Conservation (phyloP, 257 asterid species). For the Gardenia jasminoides region DNA sequence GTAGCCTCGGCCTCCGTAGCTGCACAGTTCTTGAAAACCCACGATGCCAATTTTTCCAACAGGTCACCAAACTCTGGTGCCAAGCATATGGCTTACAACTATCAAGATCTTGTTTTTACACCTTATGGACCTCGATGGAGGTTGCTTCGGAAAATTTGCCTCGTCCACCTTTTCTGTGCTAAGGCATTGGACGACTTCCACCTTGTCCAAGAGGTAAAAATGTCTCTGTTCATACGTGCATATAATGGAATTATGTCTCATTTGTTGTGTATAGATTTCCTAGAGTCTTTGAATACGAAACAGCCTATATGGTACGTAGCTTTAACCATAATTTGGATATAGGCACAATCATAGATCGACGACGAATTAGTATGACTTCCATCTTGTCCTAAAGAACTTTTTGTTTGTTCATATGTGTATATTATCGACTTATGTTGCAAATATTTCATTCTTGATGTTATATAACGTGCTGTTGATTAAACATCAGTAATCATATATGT, state of each 20-base stretch:
- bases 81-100: slow-evolving; percentile 73
- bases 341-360: no score
- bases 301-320: no score
- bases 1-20: slow-evolving; percentile 73
- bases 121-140: slow-evolving; percentile 98
- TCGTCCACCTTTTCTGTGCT: slow-evolving; percentile 74
- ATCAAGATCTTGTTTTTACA: slow-evolving; percentile 83
- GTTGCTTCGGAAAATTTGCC: slow-evolving; percentile 60
- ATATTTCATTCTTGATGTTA: no score
- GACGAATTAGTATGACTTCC: no score
- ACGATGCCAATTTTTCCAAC: slow-evolving; percentile 73
- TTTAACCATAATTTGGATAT: no score
- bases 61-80: slow-evolving; percentile 92
- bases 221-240: not conserved
- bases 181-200: slow-evolving; percentile 80
- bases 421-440: no score
- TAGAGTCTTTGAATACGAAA: no score
- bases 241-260: no score
- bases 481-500: no score
- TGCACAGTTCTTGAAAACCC: slow-evolving; percentile 66
- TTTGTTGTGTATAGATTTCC: no score
- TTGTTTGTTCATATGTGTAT: not conserved
- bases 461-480: no score
- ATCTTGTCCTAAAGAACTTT: no score
- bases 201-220: slow-evolving; percentile 61